Conservation (phyloP, 345 rosid genomes). For the Pseudoturritis turrita region DNA sequence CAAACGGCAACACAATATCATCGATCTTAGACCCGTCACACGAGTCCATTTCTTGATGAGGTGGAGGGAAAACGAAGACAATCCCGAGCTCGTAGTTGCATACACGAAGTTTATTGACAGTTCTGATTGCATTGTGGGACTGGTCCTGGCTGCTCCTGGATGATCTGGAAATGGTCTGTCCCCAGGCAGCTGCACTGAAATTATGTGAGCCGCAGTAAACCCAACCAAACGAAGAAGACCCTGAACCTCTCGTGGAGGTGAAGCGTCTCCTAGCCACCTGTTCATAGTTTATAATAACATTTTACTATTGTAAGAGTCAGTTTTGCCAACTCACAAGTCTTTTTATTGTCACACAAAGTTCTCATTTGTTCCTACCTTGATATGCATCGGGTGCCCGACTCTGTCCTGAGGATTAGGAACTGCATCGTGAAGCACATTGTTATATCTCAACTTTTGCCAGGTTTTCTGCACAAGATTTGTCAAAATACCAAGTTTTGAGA, state of each 20-base stretch:
- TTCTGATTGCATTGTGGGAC: constrained; percentile 18
- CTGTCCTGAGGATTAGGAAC: constrained; percentile 71
- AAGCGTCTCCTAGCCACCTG: constrained; percentile 82
- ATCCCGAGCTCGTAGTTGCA: constrained; percentile 92
- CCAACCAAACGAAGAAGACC: constrained; percentile 71
- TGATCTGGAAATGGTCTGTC: constrained; percentile 50
- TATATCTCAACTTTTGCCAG: constrained; percentile 68
- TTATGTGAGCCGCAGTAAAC: constrained; percentile 92
- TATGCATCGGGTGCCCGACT: constrained; percentile 75
- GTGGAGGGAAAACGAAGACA: constrained; percentile 69
- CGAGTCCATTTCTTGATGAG: constrained; percentile 26
- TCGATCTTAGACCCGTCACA: constrained; percentile 36
- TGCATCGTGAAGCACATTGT: constrained; percentile 63
- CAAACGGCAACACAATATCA: constrained; percentile 65
- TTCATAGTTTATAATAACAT: constrained; percentile 6
- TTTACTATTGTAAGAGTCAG: background rate
- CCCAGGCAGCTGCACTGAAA: constrained; percentile 96
- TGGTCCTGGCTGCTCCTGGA: constrained; percentile 33
- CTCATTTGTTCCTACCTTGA: constrained; percentile 46
- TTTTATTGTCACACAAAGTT: background rate
- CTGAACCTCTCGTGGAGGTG: constrained; percentile 37
- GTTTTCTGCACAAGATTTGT: constrained; percentile 58
- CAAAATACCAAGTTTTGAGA: background rate
- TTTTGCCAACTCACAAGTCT: background rate
- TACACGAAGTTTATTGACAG: constrained; percentile 48